phyloP scores from a whole-genome alignment of 1,284 basidiomycete genomes.

The Ustilago curta region DNA sequence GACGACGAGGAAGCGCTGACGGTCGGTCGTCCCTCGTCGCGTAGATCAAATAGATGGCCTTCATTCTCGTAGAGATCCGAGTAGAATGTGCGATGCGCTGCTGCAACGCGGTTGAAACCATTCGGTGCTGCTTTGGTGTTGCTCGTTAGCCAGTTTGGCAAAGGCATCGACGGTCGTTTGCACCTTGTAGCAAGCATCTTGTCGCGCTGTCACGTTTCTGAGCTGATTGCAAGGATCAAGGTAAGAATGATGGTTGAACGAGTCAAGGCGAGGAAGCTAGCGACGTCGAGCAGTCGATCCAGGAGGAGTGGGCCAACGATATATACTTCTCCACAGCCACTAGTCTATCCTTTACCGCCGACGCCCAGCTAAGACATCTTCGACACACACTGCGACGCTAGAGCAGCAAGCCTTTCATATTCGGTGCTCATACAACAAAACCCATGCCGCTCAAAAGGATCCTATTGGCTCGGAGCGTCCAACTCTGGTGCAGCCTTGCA shows the following conservation, averaged over 20 bases:
- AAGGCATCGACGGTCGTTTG: conserved; percentile 14
- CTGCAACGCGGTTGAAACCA: conserved; percentile 6
- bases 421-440: neutral
- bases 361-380: neutral
- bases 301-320: neutral
- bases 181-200: conserved; percentile 11
- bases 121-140: conserved; percentile 7
- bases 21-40: conserved; percentile 25
- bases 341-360: neutral
- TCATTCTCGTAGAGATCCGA: conserved; percentile 50
- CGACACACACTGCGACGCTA: neutral
- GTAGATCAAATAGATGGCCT: conserved; percentile 36
- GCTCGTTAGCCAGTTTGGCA: conserved; percentile 6
- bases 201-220: neutral
- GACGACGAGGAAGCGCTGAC: conserved; percentile 9
- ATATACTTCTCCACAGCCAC: neutral
- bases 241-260: neutral
- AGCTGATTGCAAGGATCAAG: neutral
- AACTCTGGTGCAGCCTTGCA: neutral
- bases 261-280: neutral
- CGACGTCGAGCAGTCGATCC: neutral
- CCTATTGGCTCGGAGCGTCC: conserved; percentile 2
- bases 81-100: conserved; percentile 25
- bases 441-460: neutral
- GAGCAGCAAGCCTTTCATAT: neutral